Conservation (phyloP, 495 filamentous ascomycete genomes). For the Penicillium egyptiacum region DNA sequence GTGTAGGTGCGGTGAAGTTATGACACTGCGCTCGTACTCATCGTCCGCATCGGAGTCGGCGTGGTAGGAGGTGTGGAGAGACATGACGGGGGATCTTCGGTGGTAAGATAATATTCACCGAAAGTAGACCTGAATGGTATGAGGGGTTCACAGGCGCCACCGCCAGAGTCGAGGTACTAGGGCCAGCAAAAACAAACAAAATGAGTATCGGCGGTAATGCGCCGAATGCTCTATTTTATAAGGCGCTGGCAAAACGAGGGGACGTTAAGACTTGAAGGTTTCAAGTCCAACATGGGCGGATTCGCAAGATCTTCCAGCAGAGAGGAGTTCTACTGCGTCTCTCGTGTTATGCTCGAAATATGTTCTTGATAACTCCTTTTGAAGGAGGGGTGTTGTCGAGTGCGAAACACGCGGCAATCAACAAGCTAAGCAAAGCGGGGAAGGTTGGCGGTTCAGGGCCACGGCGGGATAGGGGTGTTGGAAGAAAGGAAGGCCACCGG, state of each 20-base stretch:
- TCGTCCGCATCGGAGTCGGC: conserved; percentile 92
- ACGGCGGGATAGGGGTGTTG: background rate
- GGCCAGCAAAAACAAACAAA: conserved; percentile 5
- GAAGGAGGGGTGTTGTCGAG: conserved; percentile 15
- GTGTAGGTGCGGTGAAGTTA: conserved; percentile 68
- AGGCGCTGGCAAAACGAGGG: conserved; percentile 10
- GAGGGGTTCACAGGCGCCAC: conserved; percentile 9
- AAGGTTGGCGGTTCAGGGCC: conserved; percentile 10
- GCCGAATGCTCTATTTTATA: conserved; percentile 16
- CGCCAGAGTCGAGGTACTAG: conserved; percentile 7
- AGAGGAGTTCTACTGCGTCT: background rate
- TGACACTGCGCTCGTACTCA: conserved; percentile 83
- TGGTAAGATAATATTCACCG: conserved; percentile 8
- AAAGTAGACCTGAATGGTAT: background rate
- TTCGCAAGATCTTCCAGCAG: background rate
- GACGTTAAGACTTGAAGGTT: background rate
- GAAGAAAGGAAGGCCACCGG: background rate
- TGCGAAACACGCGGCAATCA: conserved; percentile 21
- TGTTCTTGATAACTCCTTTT: conserved; percentile 7
- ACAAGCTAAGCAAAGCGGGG: conserved; percentile 25
- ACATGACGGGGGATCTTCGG: conserved; percentile 34
- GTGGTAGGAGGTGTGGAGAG: conserved; percentile 59
- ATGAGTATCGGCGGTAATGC: conserved; percentile 15
- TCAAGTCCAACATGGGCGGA: conserved; percentile 8
- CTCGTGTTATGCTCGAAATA: background rate